Base-by-base conservation (phyloP, 2,329 filamentous ascomycete genomes). In the Dactylonectria macrodidyma region DNA sequence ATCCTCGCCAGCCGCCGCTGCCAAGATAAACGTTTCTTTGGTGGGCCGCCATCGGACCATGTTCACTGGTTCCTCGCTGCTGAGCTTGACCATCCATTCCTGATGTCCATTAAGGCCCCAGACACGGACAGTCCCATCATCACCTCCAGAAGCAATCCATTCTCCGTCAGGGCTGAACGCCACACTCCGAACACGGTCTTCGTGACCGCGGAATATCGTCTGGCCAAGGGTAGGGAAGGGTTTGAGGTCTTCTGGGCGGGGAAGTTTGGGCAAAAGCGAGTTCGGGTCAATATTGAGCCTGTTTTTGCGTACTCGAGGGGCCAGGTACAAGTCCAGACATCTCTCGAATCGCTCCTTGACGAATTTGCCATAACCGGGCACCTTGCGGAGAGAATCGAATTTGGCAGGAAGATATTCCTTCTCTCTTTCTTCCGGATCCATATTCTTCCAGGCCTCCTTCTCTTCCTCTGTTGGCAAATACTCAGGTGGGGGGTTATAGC, bases 301-400 rank as follows among this genome's bases (percentile, higher is more conserved):
- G 84, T 95, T 98, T 80, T 97, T 93, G 67, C 95, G 91, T 64
- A 99, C 91, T 77, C 96, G 89, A 54, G 97, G 96, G 16, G 97
- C 96, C 67, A 99, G 88, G 80, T 99, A 99, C 19, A 99, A 88
- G 82, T 99, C 97, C 73, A 99, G 85, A 80, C 95, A 98, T 72
- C 97, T 89, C 81, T 99, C 95, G 76, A 99, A 99, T 73, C 95
- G 92, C 82, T 99, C 96, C 81, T 98, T 97, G 79, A 99, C 91
- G 73, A 98, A 94, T 62, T 88, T 89, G 58, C 92, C 93, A 79
- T 97, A 99, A 16, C 93, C 97, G 58, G 97, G 96, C 7, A 98
- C 96, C 79, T 94, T 95, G 69, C 96, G 92, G 62, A 99, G 85
- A 2, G 96, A 91, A 73, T 93, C 91, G 79, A 94, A 94, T 78